Conservation (phyloP, 2,329 filamentous ascomycete species). For the Akanthomyces lecanii region DNA sequence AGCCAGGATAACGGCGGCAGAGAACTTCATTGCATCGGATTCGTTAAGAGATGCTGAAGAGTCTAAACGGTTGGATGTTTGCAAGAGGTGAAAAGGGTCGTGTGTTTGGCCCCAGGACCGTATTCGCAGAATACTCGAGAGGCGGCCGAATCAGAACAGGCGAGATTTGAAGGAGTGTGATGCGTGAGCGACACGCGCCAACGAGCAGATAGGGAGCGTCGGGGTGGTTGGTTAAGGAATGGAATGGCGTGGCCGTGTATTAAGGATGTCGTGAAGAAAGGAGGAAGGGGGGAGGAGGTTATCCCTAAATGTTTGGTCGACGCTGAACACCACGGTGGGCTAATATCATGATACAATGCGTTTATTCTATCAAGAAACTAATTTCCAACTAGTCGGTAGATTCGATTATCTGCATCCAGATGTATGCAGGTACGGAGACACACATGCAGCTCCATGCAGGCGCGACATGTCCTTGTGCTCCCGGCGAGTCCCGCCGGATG, state of each 20-base stretch:
- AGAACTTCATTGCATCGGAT: conserved; percentile 38
- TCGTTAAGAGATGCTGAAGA: not conserved
- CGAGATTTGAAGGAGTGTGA: conserved; percentile 18
- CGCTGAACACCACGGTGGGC: not conserved
- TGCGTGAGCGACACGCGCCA: conserved; percentile 14
- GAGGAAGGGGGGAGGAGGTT: conserved; percentile 15
- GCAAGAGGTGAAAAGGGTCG: not conserved
- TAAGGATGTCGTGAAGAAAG: conserved; percentile 19
- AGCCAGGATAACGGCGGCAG: conserved; percentile 34
- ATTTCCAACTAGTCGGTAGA: not conserved
- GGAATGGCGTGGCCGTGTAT: conserved; percentile 19
- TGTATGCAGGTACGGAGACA: not conserved
- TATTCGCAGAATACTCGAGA: conserved; percentile 18
- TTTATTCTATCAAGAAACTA: not conserved
- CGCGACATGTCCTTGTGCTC: not conserved
- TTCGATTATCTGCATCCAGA: not conserved
- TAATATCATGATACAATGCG: not conserved
- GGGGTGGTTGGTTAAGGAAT: conserved; percentile 17
- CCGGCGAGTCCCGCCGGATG: not conserved
- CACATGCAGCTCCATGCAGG: not conserved
- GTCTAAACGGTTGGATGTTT: not conserved
- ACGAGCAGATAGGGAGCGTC: conserved; percentile 12
- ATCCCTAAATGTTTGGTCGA: not conserved
- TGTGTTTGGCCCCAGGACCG: not conserved
- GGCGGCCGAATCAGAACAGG: conserved; percentile 15